Evolutionary conservation across 768 basidiomycete species (phyloP).

Genomic region (Boletellus emodensis): DNA sequence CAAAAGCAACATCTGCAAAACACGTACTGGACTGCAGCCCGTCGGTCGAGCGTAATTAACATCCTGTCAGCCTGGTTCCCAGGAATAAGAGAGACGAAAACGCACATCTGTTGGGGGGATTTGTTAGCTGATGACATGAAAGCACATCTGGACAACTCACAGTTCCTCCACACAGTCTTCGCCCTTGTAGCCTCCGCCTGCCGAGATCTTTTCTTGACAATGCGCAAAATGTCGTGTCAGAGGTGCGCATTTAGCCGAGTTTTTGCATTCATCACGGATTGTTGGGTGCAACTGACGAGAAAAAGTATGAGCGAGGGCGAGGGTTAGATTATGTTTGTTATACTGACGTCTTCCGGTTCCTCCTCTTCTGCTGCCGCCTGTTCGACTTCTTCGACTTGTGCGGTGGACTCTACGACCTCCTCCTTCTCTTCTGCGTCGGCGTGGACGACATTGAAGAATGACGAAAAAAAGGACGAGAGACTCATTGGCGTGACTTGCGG

Average conservation of each 20-base stretch:
- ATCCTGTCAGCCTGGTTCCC: slow-evolving; percentile 7
- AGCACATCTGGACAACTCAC: slow-evolving; percentile 42
- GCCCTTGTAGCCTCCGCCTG: slow-evolving; percentile 79
- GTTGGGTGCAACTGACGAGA: slow-evolving; percentile 55
- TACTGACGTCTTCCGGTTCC: slow-evolving; percentile 80
- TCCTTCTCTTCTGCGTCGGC: slow-evolving; percentile 37
- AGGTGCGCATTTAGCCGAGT: slow-evolving; percentile 59
- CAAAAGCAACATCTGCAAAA: neutral
- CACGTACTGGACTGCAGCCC: slow-evolving; percentile 62
- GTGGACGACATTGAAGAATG: slow-evolving; percentile 38
- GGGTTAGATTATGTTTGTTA: neutral
- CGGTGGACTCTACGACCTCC: slow-evolving; percentile 28
- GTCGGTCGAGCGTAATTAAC: neutral
- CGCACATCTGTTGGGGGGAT: slow-evolving; percentile 20
- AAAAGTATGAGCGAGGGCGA: neutral
- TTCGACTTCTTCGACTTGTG: slow-evolving; percentile 38
- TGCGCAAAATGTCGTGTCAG: slow-evolving; percentile 82
- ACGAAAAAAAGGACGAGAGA: slow-evolving; percentile 44
- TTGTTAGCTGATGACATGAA: neutral
- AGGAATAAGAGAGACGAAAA: slow-evolving; percentile 1
- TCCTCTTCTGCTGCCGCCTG: slow-evolving; percentile 50
- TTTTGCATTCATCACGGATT: slow-evolving; percentile 73
- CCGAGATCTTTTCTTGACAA: slow-evolving; percentile 83
- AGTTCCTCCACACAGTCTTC: slow-evolving; percentile 94
- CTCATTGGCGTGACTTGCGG: slow-evolving; percentile 31